phyloP scores from a whole-genome alignment of 441 rosid species.

The Gossypium aridum region DNA sequence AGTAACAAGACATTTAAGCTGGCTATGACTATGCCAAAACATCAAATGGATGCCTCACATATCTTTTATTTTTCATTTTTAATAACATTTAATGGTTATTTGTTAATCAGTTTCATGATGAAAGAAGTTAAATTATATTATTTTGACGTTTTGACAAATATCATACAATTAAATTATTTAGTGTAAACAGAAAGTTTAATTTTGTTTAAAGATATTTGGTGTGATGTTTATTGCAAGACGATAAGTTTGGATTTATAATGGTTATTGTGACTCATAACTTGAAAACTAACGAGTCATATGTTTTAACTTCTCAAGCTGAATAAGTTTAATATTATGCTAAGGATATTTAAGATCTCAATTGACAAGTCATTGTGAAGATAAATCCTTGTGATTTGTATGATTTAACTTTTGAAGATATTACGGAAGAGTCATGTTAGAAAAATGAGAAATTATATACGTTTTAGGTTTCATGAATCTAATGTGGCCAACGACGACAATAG shows the following conservation, averaged over 20 bases:
- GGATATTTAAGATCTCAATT: background rate
- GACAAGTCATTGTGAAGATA: background rate
- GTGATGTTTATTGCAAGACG: background rate
- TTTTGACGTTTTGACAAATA: background rate
- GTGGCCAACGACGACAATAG: background rate
- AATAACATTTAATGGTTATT: too few relatives aligned
- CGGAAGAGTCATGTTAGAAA: background rate
- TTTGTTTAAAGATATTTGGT: background rate
- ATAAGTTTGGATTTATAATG: background rate
- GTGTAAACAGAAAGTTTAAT: background rate
- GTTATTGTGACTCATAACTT: background rate
- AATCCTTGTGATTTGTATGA: background rate
- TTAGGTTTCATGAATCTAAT: background rate
- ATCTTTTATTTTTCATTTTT: too few relatives aligned
- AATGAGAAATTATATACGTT: background rate
- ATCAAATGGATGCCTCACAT: background rate
- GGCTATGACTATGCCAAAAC: constrained; percentile 6
- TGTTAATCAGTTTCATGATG: too few relatives aligned
- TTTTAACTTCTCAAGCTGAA: background rate
- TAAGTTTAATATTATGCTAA: background rate
- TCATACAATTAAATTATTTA: background rate
- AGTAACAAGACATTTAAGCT: constrained; percentile 33
- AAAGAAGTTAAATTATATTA: too few relatives aligned
- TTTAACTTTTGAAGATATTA: background rate
- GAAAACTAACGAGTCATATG: background rate